Percentiles rank a stretch among this genome's conserved stretches.
Conservation (phyloP, 1,284 basidiomycete species). For the Ceratobasidium theobromae region DNA sequence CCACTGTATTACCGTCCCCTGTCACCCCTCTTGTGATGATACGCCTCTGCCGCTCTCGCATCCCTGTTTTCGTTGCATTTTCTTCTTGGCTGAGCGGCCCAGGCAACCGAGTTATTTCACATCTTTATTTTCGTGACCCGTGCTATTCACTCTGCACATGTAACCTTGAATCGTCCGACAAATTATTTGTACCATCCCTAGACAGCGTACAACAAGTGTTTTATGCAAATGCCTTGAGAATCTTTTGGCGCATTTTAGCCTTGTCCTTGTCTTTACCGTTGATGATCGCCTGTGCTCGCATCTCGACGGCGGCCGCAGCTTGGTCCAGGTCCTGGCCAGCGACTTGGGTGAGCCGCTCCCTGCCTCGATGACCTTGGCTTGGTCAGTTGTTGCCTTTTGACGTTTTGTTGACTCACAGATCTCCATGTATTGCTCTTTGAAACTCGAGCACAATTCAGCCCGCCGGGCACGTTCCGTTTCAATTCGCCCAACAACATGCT, state of each 20-base stretch:
- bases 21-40: no score
- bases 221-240: slow-evolving; percentile 24
- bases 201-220: slow-evolving; percentile 12
- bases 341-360: not conserved
- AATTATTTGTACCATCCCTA: slow-evolving; percentile 24
- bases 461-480: slow-evolving; percentile 11
- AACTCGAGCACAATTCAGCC: slow-evolving; percentile 16
- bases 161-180: slow-evolving; percentile 21
- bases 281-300: slow-evolving; percentile 1
- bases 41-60: not conserved
- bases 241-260: slow-evolving; percentile 26
- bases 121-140: slow-evolving; percentile 12
- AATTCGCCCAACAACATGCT: not conserved
- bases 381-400: not conserved
- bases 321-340: slow-evolving; percentile 6
- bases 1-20: slow-evolving; percentile 31
- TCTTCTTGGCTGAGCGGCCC: slow-evolving; percentile 7
- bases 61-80: not conserved
- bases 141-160: not conserved
- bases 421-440: slow-evolving; percentile 15
- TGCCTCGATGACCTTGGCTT: not conserved
- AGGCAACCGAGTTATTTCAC: not conserved
- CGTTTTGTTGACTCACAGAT: slow-evolving; percentile 3
- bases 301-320: slow-evolving; percentile 1
- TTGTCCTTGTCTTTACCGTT: slow-evolving; percentile 24